Base-by-base conservation (phyloP, 2,329 filamentous ascomycete genomes). In the Ustilaginoidea virens region DNA sequence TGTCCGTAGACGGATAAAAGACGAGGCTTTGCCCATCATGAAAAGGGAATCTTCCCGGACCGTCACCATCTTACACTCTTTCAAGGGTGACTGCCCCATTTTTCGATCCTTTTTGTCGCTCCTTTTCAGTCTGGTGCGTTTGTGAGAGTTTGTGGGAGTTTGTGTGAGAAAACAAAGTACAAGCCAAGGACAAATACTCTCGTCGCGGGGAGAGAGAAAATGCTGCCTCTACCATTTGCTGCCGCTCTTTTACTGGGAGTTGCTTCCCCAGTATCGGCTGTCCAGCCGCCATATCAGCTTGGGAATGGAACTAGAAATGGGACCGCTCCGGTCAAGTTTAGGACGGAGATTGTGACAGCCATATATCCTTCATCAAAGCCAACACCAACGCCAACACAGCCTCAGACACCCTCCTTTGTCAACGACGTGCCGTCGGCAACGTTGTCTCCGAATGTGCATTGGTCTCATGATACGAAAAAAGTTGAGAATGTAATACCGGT, bases 401-500 rank as follows among this genome's bases (percentile, higher is more conserved):
- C 27, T 11, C 27, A 27, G 5, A 30, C 29, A 9, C 16, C 30
- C 4, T 21, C 32, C 3, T 36, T 35, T 19, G 18, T 27, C 4
- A 35, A 32, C 17, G 25, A 17, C 1, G 25, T 20, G 10, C 29
- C 24, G 8, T 18, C 23, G 10, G 28, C 28, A 3, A 33, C 28
- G 4, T 23, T 37, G n/a, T 19, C 23, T 4, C 35, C 35, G 9
- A 30, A 29, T 18, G 29, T 46, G 2, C 43, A 46, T 30, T 47
- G 43, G 43, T 30, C 31, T n/a, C 38, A 19, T 13, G 39, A 48
- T 22, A 46, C 44, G 5, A 38, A 20, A 18, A 16, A 36, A 6
- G 25, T 38, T 6, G 19, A 31, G 8, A 46, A 47, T 23, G 29
- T 48, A 8, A 35, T 44, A 17, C 45, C 44, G 4, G 20, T 45